Percentiles rank a stretch among this genome's conserved stretches.
phyloP scores from a whole-genome alignment of 2,329 filamentous ascomycete species.

The Calonectria honghensis region DNA sequence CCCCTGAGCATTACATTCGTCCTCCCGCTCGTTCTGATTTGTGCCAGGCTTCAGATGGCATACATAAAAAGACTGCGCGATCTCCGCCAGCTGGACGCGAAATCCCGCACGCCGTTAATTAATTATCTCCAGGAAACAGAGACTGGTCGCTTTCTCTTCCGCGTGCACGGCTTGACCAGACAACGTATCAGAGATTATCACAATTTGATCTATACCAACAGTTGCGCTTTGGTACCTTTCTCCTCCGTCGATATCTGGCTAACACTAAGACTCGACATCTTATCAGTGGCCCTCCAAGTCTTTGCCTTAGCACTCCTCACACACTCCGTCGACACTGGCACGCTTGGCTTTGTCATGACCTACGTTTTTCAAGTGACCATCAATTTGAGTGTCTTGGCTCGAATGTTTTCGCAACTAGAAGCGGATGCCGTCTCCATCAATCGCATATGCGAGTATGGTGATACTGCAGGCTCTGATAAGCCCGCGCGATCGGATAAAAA shows the following conservation, averaged over 20 bases:
- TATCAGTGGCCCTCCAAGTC: conserved; percentile 6
- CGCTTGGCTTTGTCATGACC: conserved; percentile 24
- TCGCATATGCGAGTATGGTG: background rate
- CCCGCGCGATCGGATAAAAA: background rate
- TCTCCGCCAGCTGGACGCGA: background rate
- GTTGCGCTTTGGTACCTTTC: background rate
- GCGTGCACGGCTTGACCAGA: background rate
- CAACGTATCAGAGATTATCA: background rate
- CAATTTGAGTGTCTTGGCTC: background rate
- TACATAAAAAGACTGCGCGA: background rate
- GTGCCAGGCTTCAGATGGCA: background rate
- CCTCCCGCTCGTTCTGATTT: background rate
- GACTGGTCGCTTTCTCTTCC: background rate
- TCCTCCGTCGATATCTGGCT: conserved; percentile 14
- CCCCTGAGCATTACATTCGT: background rate
- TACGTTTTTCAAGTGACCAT: conserved; percentile 21
- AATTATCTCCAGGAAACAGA: background rate
- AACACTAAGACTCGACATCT: background rate
- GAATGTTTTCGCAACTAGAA: background rate
- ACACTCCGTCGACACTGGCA: background rate
- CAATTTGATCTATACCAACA: background rate
- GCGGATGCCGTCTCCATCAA: conserved; percentile 7
- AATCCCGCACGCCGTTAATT: background rate
- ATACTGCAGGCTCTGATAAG: background rate
- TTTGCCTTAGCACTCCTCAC: conserved; percentile 4